Evolutionary conservation across 2,329 filamentous ascomycete genomes (phyloP).

Genomic region (Epicoccum sorghinum): DNA sequence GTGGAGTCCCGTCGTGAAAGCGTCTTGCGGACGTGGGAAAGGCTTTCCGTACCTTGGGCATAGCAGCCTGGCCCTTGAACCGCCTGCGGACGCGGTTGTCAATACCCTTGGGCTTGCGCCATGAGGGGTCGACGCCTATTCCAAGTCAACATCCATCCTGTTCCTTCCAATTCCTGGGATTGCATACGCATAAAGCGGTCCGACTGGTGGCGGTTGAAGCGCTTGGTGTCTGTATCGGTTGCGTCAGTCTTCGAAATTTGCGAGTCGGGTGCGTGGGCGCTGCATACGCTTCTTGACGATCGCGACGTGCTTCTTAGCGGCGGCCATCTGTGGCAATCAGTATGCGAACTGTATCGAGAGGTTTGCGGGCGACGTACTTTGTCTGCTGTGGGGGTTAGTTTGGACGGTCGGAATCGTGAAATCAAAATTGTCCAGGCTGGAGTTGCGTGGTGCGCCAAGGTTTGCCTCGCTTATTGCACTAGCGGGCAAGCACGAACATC

Average conservation of each 20-base stretch:
- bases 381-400: slow-evolving; percentile 46
- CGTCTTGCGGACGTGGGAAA: slow-evolving; percentile 1
- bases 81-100: slow-evolving; percentile 97
- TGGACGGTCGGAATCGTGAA: slow-evolving; percentile 24
- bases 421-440: slow-evolving; percentile 22
- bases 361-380: slow-evolving; percentile 40
- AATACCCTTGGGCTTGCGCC: slow-evolving; percentile 99
- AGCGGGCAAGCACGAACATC: slow-evolving; percentile 10
- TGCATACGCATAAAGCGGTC: slow-evolving; percentile 85
- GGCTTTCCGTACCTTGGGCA: slow-evolving; percentile 85
- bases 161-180: slow-evolving; percentile 15
- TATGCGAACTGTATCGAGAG: slow-evolving; percentile 14
- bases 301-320: slow-evolving; percentile 98
- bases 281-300: slow-evolving; percentile 99
- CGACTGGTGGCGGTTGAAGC: slow-evolving; percentile 96
- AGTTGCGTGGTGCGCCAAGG: slow-evolving; percentile 20
- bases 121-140: slow-evolving; percentile 73
- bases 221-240: slow-evolving; percentile 75
- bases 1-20: neutral
- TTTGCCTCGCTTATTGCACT: slow-evolving; percentile 30
- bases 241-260: slow-evolving; percentile 43
- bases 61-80: slow-evolving; percentile 93
- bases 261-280: slow-evolving; percentile 25
- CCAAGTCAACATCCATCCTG: slow-evolving; percentile 34
- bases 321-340: slow-evolving; percentile 76